These are phyloP conservation scores for Mycena alexandri DNA, from an alignment of 768 basidiomycete genomes.

Conservation along the genomic window DNA sequence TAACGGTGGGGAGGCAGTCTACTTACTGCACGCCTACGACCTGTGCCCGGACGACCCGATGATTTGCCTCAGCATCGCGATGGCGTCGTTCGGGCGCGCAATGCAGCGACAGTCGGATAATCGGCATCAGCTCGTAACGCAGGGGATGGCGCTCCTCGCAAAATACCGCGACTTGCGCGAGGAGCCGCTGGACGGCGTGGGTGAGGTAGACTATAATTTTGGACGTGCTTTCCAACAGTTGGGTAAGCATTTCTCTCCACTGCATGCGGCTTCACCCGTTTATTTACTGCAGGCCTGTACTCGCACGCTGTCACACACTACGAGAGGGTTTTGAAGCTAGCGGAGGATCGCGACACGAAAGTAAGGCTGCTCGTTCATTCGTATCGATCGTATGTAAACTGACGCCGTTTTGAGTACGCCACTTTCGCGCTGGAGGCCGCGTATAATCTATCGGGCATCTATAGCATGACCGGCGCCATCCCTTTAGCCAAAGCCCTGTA, in stretches of 20 bases:
- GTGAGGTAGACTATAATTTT: slow-evolving; percentile 25
- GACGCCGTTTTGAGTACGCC: slow-evolving; percentile 64
- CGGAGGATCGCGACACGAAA: slow-evolving; percentile 45
- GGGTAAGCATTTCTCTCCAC: not conserved
- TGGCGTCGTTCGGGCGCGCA: slow-evolving; percentile 91
- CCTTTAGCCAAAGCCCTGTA: slow-evolving; percentile 66
- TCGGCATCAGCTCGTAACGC: slow-evolving; percentile 82
- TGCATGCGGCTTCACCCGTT: not conserved
- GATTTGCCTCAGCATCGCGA: slow-evolving; percentile 85
- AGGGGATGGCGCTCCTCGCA: slow-evolving; percentile 81
- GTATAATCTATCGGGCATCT: slow-evolving; percentile 77
- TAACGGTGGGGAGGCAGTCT: slow-evolving; percentile 66
- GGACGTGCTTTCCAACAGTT: slow-evolving; percentile 28
- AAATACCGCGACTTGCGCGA: slow-evolving; percentile 19
- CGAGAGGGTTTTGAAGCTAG: slow-evolving; percentile 63
- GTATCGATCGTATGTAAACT: not conserved
- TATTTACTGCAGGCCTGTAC: slow-evolving; percentile 62
- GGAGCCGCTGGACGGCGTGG: slow-evolving; percentile 16
- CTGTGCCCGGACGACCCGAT: slow-evolving; percentile 88
- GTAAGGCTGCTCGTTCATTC: slow-evolving; percentile 34
- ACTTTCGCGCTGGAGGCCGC: slow-evolving; percentile 72
- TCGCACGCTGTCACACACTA: slow-evolving; percentile 77
- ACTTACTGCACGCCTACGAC: slow-evolving; percentile 90
- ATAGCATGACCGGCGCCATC: slow-evolving; percentile 68
- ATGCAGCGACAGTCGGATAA: slow-evolving; percentile 98